phyloP scores from a whole-genome alignment of 2,329 filamentous ascomycete genomes.

The Dissoconium aciculare region DNA sequence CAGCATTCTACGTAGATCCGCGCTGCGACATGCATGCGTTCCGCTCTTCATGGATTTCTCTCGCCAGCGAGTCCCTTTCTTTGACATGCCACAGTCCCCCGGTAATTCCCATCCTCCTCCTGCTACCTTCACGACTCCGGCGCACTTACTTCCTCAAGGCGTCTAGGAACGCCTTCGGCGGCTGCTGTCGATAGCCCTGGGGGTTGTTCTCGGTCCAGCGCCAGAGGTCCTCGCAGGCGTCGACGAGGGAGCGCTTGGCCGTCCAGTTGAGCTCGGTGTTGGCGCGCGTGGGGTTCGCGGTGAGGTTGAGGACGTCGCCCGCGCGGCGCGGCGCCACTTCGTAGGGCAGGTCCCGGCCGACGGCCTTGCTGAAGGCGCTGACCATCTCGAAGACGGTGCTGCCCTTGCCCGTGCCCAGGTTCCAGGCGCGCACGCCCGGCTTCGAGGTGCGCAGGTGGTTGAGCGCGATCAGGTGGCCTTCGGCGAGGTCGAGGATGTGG shows the following conservation, averaged over 20 bases:
- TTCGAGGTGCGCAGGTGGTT: slow-evolving; percentile 73
- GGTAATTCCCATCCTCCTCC: no score
- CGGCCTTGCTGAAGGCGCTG: slow-evolving; percentile 77
- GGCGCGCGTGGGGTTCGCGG: slow-evolving; percentile 74
- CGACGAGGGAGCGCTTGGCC: slow-evolving; percentile 76
- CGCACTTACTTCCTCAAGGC: slow-evolving; percentile 24
- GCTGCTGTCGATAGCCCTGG: slow-evolving; percentile 79
- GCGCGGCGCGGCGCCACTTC: slow-evolving; percentile 67
- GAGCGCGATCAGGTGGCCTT: slow-evolving; percentile 74
- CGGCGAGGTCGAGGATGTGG: slow-evolving; percentile 79
- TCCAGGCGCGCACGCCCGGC: slow-evolving; percentile 90
- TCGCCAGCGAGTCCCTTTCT: no score
- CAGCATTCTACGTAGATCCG: no score
- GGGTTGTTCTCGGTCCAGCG: slow-evolving; percentile 96
- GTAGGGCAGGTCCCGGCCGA: slow-evolving; percentile 75
- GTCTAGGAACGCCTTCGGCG: slow-evolving; percentile 68
- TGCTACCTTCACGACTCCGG: no score
- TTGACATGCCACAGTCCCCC: no score
- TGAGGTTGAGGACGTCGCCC: slow-evolving; percentile 88
- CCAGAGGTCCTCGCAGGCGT: slow-evolving; percentile 90
- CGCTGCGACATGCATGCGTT: no score
- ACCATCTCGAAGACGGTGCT: slow-evolving; percentile 97
- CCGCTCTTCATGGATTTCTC: no score
- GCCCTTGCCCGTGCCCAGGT: slow-evolving; percentile 83
- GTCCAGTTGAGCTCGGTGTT: slow-evolving; percentile 87